Percentiles rank a stretch among this genome's conserved stretches.
Conservation (phyloP, 1,139 yeast genomes). For the Entelexis sorbosivorans region DNA sequence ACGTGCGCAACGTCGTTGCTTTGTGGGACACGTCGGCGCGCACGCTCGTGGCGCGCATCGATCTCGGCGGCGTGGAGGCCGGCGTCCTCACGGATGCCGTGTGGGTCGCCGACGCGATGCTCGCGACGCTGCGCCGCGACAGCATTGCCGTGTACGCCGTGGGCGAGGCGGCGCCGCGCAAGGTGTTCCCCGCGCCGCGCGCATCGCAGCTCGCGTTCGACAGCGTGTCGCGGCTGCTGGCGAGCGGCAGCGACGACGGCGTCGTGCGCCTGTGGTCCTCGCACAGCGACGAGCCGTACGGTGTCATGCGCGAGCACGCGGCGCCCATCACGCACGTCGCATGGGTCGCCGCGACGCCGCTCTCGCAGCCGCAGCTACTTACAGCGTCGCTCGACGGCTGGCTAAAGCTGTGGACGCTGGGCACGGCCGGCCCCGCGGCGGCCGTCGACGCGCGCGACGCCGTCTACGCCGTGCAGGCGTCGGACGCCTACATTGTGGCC, state of each 20-base stretch:
- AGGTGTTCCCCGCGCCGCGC: not conserved
- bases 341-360: constrained; percentile 24
- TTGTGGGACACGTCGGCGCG: constrained; percentile 13
- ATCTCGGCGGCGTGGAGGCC: not conserved
- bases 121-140: constrained; percentile 55
- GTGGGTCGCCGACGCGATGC: constrained; percentile 33
- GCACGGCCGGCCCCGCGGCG: constrained; percentile 44
- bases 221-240: constrained; percentile 41
- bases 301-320: constrained; percentile 26
- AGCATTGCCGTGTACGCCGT: constrained; percentile 53
- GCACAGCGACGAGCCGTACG: constrained; percentile 26
- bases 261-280: constrained; percentile 57
- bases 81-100: constrained; percentile 48
- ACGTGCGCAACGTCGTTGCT: constrained; percentile 3
- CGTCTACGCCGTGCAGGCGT: constrained; percentile 41
- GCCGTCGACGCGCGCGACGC: constrained; percentile 33
- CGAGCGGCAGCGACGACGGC: constrained; percentile 70
- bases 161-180: constrained; percentile 32
- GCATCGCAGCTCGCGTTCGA: constrained; percentile 52
- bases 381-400: constrained; percentile 61
- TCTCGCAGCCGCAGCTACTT: constrained; percentile 27
- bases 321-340: constrained; percentile 27
- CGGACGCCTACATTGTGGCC: constrained; percentile 39
- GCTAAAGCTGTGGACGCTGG: constrained; percentile 33
- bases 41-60: not conserved